These are phyloP conservation scores for Sphaceloma murrayae DNA, from an alignment of 2,329 filamentous ascomycete species.

Conservation along the genomic window DNA sequence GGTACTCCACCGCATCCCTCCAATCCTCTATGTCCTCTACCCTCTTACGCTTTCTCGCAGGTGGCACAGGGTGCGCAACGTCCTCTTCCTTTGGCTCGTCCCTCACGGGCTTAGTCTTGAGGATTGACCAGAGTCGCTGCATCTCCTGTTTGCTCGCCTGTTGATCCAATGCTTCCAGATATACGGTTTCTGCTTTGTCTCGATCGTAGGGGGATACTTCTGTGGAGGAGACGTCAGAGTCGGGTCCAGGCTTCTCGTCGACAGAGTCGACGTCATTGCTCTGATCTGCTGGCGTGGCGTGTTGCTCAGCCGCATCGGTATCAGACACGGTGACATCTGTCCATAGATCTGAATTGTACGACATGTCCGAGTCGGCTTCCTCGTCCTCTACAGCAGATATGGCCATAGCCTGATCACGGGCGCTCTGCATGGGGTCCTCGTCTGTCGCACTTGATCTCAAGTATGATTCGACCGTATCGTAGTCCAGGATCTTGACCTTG, in stretches of 20 bases:
- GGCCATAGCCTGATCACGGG: not conserved
- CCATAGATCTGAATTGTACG: slow-evolving; percentile 35
- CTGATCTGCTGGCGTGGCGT: not conserved
- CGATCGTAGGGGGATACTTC: slow-evolving; percentile 19
- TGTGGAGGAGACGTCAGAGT: not conserved
- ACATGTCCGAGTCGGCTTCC: slow-evolving; percentile 31
- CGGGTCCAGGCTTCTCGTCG: not conserved
- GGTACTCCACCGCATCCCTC: slow-evolving; percentile 39
- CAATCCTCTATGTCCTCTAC: slow-evolving; percentile 33
- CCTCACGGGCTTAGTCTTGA: slow-evolving; percentile 22
- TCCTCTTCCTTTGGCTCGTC: slow-evolving; percentile 20
- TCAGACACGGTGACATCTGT: slow-evolving; percentile 21
- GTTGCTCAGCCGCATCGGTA: slow-evolving; percentile 3
- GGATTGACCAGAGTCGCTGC: slow-evolving; percentile 34
- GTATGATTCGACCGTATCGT: slow-evolving; percentile 37
- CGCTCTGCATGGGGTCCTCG: too few relatives aligned
- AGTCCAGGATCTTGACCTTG: slow-evolving; percentile 21
- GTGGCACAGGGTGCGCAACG: slow-evolving; percentile 20
- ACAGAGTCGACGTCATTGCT: not conserved
- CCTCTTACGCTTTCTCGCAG: slow-evolving; percentile 27
- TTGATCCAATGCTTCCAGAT: slow-evolving; percentile 42
- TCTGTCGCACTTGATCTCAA: slow-evolving; percentile 23
- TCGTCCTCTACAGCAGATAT: not conserved
- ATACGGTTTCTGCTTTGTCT: slow-evolving; percentile 31
- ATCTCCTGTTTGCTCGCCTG: slow-evolving; percentile 39